Conservation (phyloP, 257 asterid genomes). For the Asclepias syriaca region DNA sequence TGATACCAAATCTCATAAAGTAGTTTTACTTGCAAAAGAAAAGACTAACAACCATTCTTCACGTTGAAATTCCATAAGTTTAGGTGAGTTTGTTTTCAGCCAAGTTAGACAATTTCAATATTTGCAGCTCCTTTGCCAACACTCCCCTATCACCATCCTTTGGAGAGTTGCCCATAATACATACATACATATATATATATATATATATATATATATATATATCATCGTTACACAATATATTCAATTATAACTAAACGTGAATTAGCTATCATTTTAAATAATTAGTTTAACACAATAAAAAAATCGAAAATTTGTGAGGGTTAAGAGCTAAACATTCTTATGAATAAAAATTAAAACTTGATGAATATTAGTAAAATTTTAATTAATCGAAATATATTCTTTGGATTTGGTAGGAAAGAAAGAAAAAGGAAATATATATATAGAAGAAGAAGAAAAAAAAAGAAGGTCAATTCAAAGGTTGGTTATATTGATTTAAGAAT, state of each 20-base stretch:
- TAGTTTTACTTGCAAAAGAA: not conserved
- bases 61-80: not conserved
- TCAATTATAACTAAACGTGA: no score
- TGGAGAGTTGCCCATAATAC: no score
- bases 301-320: no score
- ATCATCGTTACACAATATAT: no score
- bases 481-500: slow-evolving; percentile 1
- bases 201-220: no score
- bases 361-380: no score
- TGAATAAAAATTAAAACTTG: no score
- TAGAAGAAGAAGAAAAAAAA: not conserved
- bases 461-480: not conserved
- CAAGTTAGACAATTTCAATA: not conserved
- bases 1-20: not conserved
- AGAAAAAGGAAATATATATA: no score
- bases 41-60: not conserved
- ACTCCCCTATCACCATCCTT: not conserved
- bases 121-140: slow-evolving; percentile 2
- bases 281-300: no score
- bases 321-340: no score
- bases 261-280: no score
- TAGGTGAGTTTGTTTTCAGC: not conserved
- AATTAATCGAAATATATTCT: not conserved
- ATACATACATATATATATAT: no score
- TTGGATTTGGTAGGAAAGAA: not conserved